Conservation (phyloP, 1,284 basidiomycete species). For the Gomphus bonarii region DNA sequence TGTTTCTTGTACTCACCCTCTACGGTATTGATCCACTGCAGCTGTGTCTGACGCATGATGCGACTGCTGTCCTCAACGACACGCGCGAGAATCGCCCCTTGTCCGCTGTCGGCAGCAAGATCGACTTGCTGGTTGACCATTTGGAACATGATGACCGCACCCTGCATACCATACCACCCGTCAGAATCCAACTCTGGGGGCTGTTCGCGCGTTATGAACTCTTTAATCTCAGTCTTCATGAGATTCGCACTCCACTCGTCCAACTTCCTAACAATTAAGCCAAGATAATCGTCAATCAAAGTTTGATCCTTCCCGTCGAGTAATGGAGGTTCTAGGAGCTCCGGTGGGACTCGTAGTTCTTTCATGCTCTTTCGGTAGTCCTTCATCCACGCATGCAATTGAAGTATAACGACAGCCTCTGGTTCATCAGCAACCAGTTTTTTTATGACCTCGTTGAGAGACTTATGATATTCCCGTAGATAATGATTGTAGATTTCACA, state of each 20-base stretch:
- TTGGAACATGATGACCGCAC: slow-evolving; percentile 92
- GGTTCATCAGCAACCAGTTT: slow-evolving; percentile 67
- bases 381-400: slow-evolving; percentile 89
- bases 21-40: slow-evolving; percentile 79
- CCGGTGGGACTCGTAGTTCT: slow-evolving; percentile 75
- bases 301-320: slow-evolving; percentile 89
- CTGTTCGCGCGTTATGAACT: slow-evolving; percentile 75
- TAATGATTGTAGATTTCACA: slow-evolving; percentile 82
- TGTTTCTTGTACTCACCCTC: slow-evolving; percentile 86
- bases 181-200: slow-evolving; percentile 87
- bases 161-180: slow-evolving; percentile 86
- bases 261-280: slow-evolving; percentile 88
- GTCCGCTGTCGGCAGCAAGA: slow-evolving; percentile 89
- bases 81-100: slow-evolving; percentile 86
- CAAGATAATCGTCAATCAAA: slow-evolving; percentile 93
- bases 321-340: slow-evolving; percentile 80
- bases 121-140: slow-evolving; percentile 98
- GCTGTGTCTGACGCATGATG: slow-evolving; percentile 86
- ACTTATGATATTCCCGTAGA: slow-evolving; percentile 87
- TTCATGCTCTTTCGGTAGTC: slow-evolving; percentile 95
- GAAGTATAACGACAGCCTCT: slow-evolving; percentile 79
- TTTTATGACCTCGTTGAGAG: slow-evolving; percentile 72
- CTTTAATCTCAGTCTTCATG: slow-evolving; percentile 83
- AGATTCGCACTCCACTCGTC: slow-evolving; percentile 96
- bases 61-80: slow-evolving; percentile 85